phyloP scores from a whole-genome alignment of 805 yeast species.

The Yueomyces sinensis region DNA sequence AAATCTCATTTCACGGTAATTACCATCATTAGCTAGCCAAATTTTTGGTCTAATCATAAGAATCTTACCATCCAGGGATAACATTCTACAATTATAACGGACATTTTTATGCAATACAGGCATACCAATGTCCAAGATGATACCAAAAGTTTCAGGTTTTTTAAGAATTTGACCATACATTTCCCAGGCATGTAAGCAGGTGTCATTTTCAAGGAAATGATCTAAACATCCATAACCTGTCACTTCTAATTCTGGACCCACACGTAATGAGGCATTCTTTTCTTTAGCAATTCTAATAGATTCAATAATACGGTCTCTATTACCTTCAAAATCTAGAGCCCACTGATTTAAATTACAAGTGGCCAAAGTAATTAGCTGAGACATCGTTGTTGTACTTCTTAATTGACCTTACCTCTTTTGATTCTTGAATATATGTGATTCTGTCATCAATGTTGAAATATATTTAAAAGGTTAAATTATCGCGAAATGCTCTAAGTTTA shows the following conservation, averaged over 20 bases:
- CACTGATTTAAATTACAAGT: conserved; percentile 96
- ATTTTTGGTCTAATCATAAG: conserved; percentile 84
- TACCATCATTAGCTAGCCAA: conserved; percentile 93
- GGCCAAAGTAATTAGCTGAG: conserved; percentile 76
- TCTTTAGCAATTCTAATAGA: conserved; percentile 68
- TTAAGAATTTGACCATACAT: conserved; percentile 67
- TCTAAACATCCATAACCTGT: conserved; percentile 93
- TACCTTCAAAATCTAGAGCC: conserved; percentile 97
- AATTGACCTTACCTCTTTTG: too few relatives aligned
- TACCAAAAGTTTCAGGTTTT: conserved; percentile 56
- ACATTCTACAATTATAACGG: conserved; percentile 80
- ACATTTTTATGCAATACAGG: conserved; percentile 82
- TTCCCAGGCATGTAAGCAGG: conserved; percentile 88
- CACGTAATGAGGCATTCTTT: conserved; percentile 68
- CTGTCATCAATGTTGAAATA: too few relatives aligned
- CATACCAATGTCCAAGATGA: conserved; percentile 86
- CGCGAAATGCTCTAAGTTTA: too few relatives aligned
- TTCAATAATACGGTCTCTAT: conserved; percentile 77
- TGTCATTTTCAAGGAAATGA: conserved; percentile 84
- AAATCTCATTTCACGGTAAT: conserved; percentile 93
- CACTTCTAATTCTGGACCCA: conserved; percentile 93
- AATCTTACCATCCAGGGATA: conserved; percentile 69
- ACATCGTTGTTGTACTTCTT: conserved; percentile 53
- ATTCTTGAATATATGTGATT: too few relatives aligned
- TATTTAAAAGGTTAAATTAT: too few relatives aligned